phyloP scores from a whole-genome alignment of 208 protist genomes.

The Crithidia brevicula region DNA sequence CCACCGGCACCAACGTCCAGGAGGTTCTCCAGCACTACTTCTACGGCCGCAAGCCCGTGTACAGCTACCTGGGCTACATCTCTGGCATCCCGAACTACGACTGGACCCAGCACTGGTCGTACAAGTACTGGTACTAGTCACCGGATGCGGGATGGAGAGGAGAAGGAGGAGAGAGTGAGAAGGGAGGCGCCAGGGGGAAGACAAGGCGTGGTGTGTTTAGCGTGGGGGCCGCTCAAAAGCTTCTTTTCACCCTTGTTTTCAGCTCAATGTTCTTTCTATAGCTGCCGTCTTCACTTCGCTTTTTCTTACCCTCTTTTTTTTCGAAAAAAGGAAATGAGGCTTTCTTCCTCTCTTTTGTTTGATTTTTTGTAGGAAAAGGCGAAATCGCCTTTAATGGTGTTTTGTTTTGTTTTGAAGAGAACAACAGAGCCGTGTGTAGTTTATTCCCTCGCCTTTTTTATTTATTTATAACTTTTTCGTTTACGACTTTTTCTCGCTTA shows the following conservation, averaged over 20 bases:
- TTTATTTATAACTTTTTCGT: constrained; percentile 8
- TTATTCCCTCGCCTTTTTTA: too few relatives aligned
- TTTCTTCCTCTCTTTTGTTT: background rate
- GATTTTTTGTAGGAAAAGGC: constrained; percentile 25
- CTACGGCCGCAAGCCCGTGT: constrained; percentile 88
- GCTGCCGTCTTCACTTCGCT: background rate
- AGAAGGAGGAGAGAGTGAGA: background rate
- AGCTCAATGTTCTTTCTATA: too few relatives aligned
- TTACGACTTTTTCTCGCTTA: constrained; percentile 12
- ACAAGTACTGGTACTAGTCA: constrained; percentile 92
- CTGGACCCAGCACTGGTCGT: constrained; percentile 89
- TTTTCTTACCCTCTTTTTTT: background rate
- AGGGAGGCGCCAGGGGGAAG: background rate
- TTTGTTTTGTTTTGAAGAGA: too few relatives aligned
- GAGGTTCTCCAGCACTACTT: constrained; percentile 93
- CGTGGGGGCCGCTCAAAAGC: too few relatives aligned
- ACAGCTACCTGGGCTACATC: constrained; percentile 88
- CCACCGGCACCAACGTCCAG: constrained; percentile 84
- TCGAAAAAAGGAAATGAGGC: too few relatives aligned
- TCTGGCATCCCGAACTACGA: constrained; percentile 86
- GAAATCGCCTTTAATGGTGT: constrained; percentile 11
- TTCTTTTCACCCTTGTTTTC: too few relatives aligned
- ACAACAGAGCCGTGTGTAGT: too few relatives aligned
- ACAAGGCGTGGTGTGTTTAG: too few relatives aligned
- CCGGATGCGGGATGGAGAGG: background rate